phyloP scores from a whole-genome alignment of 2,329 filamentous ascomycete species.

The Penicillium verrucosum region DNA sequence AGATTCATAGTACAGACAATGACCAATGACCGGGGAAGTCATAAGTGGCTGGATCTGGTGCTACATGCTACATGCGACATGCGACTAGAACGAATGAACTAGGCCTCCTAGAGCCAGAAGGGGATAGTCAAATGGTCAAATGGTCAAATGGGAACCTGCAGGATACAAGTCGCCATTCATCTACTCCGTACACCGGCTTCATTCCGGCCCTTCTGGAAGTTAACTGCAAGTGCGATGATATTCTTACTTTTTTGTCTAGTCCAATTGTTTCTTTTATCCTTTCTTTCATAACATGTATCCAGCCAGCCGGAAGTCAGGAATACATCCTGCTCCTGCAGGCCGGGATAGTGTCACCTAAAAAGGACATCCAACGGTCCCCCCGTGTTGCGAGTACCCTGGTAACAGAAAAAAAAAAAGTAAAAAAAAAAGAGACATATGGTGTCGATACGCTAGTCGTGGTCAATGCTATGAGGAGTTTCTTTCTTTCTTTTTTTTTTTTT shows the following conservation, averaged over 20 bases:
- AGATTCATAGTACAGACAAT: conserved; percentile 25
- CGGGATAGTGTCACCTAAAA: conserved; percentile 19
- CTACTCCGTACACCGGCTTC: not conserved
- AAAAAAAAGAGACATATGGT: not conserved
- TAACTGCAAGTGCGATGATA: not conserved
- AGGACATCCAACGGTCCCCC: conserved; percentile 11
- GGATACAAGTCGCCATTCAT: conserved; percentile 5
- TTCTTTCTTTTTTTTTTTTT: too few species aligned
- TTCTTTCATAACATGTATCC: conserved; percentile 10
- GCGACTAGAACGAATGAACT: conserved; percentile 3
- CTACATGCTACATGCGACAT: conserved; percentile 1
- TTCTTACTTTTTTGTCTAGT: conserved; percentile 8
- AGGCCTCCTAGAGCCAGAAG: not conserved
- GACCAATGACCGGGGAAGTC: conserved; percentile 29
- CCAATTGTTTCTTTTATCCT: conserved; percentile 11
- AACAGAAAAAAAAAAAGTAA: conserved; percentile 7
- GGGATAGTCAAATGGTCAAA: conserved; percentile 3
- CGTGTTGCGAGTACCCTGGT: conserved; percentile 4
- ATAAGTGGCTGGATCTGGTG: conserved; percentile 27
- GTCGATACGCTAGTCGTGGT: not conserved
- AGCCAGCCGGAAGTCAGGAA: conserved; percentile 18
- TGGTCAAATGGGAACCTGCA: conserved; percentile 26
- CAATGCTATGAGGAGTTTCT: not conserved
- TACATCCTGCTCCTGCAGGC: conserved; percentile 15
- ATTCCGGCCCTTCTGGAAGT: conserved; percentile 17